A percentile compares a stretch with the other conserved stretches of the same genome.
phyloP scores from a whole-genome alignment of 805 yeast species.

The Saturnispora hagleri region DNA sequence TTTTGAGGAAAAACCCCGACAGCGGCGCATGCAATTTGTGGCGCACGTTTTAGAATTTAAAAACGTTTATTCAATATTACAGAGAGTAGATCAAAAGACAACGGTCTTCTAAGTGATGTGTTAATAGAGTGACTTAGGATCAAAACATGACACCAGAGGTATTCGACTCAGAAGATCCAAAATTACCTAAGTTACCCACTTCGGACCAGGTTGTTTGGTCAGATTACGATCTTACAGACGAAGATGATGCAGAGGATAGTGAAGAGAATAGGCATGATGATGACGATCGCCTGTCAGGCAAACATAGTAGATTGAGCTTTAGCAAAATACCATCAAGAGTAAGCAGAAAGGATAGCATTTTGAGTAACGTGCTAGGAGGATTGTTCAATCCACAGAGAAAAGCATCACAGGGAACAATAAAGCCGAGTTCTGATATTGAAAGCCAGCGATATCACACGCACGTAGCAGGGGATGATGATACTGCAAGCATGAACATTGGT shows the following conservation, averaged over 20 bases:
- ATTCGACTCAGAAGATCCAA: slow-evolving; percentile 36
- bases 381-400: not conserved
- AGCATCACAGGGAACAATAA: not conserved
- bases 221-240: slow-evolving; percentile 19
- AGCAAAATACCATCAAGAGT: not conserved
- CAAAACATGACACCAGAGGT: slow-evolving; percentile 10
- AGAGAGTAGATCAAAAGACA: not conserved
- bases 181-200: slow-evolving; percentile 32
- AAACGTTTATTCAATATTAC: not conserved
- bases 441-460: not conserved
- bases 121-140: not conserved
- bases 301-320: not conserved
- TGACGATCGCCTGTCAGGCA: not conserved
- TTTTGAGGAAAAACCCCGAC: not conserved
- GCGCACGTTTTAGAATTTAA: not conserved
- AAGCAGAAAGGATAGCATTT: not conserved
- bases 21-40: not conserved
- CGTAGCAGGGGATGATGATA: not conserved
- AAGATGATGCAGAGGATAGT: not conserved
- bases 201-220: slow-evolving; percentile 25
- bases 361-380: not conserved
- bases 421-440: not conserved
- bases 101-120: not conserved
- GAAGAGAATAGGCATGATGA: not conserved
- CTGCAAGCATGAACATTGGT: not conserved